A percentile compares a stretch with the other conserved stretches of the same genome.
Conservation (phyloP, 768 basidiomycete species). For the Pisolithus sp. region DNA sequence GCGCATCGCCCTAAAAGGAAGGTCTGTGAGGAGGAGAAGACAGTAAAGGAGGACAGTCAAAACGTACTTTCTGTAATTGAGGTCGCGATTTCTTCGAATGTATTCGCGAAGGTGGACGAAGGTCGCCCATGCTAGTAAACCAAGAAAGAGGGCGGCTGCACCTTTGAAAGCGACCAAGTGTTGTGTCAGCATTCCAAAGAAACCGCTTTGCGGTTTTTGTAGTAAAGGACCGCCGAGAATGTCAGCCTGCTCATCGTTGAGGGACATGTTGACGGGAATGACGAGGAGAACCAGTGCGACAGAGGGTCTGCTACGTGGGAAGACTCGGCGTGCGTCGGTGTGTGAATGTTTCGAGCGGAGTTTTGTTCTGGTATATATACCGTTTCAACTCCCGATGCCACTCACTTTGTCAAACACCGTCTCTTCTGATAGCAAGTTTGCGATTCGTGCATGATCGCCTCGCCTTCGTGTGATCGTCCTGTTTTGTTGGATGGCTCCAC, state of each 20-base stretch:
- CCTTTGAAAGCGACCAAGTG: slow-evolving; percentile 33
- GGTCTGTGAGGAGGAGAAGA: slow-evolving; percentile 10
- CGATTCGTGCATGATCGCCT: too few relatives aligned
- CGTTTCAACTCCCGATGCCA: neutral
- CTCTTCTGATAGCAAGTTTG: neutral
- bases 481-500: slow-evolving; percentile 35
- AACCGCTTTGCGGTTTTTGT: slow-evolving; percentile 27
- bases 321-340: neutral
- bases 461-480: neutral
- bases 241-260: slow-evolving; percentile 58
- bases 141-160: slow-evolving; percentile 30
- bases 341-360: neutral
- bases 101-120: slow-evolving; percentile 36
- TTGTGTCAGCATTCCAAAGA: slow-evolving; percentile 27
- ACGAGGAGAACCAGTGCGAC: slow-evolving; percentile 5
- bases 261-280: slow-evolving; percentile 37
- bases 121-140: slow-evolving; percentile 29
- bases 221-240: slow-evolving; percentile 58
- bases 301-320: neutral
- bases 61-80: slow-evolving; percentile 57
- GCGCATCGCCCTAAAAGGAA: slow-evolving; percentile 51
- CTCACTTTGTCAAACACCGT: neutral
- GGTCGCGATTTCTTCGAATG: slow-evolving; percentile 55
- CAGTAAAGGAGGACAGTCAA: neutral
- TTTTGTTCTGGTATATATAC: too few relatives aligned